Evolutionary conservation across 345 rosid species (phyloP).

Genomic region (Salix dunnii): DNA sequence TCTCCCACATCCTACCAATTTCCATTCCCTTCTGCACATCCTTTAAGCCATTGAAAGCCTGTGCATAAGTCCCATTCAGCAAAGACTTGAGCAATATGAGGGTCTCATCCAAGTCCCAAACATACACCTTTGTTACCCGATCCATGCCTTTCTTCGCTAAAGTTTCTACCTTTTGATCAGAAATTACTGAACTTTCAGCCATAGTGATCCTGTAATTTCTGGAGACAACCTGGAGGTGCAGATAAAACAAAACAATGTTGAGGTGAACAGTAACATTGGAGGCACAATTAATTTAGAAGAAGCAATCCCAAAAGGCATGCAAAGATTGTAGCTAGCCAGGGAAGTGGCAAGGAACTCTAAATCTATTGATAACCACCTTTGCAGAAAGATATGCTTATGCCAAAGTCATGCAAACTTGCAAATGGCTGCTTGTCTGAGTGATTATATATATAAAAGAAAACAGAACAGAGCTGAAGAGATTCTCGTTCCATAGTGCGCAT

Average conservation of each 20-base stretch:
- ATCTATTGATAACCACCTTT: too few relatives aligned
- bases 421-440: too few relatives aligned
- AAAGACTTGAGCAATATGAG: constrained; percentile 84
- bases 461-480: too few relatives aligned
- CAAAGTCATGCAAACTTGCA: too few relatives aligned
- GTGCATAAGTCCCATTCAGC: constrained; percentile 60
- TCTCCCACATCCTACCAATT: constrained; percentile 82
- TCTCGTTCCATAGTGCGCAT: too few relatives aligned
- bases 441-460: too few relatives aligned
- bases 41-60: constrained; percentile 48
- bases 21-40: constrained; percentile 64
- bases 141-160: constrained; percentile 19
- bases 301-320: too few relatives aligned
- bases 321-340: too few relatives aligned
- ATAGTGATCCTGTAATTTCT: neutral
- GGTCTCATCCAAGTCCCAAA: constrained; percentile 97
- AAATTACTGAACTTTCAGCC: constrained; percentile 25
- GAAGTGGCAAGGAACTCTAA: too few relatives aligned
- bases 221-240: neutral
- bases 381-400: too few relatives aligned
- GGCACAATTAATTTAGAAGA: neutral
- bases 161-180: constrained; percentile 18
- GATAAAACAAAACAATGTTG: neutral
- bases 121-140: constrained; percentile 48
- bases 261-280: neutral